These are phyloP conservation scores for Hylodesmum podocarpum DNA, from an alignment of 306 rosid genomes.

Conservation along the genomic window DNA sequence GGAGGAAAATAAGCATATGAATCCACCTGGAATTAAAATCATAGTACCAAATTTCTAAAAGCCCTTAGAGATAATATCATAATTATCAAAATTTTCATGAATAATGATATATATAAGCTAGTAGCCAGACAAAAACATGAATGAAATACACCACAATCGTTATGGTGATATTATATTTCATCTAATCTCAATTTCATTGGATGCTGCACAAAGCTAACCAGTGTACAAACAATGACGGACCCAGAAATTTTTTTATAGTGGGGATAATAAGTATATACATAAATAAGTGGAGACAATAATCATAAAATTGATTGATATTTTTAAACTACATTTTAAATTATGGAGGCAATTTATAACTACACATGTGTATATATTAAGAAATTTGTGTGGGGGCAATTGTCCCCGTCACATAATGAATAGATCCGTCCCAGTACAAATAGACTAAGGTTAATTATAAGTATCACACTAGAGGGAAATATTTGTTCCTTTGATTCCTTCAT, in stretches of 20 bases:
- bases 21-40: slow-evolving; percentile 64
- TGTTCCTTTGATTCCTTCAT: not conserved
- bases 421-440: no score
- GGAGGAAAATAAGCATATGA: slow-evolving; percentile 88
- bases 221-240: no score
- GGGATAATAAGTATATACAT: no score
- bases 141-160: not conserved
- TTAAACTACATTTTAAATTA: no score
- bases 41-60: slow-evolving; percentile 17
- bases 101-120: not conserved
- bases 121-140: not conserved
- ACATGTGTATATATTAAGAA: no score
- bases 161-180: not conserved
- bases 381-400: no score
- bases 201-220: not conserved
- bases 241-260: no score
- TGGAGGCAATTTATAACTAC: no score
- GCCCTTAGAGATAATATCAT: not conserved
- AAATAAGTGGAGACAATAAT: no score
- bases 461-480: not conserved
- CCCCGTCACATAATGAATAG: no score
- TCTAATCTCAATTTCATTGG: not conserved
- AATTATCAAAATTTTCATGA: slow-evolving; percentile 5
- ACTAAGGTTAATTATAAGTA: not conserved
- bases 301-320: no score